These are phyloP conservation scores for Madurella fahalii DNA, from an alignment of 2,329 filamentous ascomycete genomes.

Conservation along the genomic window DNA sequence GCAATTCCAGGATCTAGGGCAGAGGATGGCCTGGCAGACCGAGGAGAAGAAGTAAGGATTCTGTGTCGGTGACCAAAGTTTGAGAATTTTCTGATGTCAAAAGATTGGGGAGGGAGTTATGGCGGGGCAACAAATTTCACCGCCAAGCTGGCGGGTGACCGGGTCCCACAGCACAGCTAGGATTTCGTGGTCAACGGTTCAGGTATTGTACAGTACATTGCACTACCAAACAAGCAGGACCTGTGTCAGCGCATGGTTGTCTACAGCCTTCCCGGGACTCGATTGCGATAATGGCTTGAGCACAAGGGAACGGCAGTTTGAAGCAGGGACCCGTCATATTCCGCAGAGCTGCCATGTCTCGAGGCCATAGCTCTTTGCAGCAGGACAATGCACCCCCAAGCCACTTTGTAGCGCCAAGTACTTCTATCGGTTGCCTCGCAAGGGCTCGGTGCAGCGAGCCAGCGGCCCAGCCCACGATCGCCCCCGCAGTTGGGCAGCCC, in stretches of 20 bases:
- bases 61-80: conserved; percentile 17
- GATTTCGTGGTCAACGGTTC: no score
- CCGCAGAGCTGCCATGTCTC: no score
- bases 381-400: no score
- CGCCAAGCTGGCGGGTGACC: conserved; percentile 7
- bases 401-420: no score
- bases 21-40: not conserved
- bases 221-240: not conserved
- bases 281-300: not conserved
- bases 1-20: not conserved
- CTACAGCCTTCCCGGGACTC: not conserved
- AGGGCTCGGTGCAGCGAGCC: no score
- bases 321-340: no score
- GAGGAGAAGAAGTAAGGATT: not conserved
- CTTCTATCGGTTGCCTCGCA: no score
- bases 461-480: no score
- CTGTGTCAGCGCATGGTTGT: not conserved
- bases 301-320: no score
- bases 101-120: conserved; percentile 4
- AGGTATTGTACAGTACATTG: not conserved
- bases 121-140: conserved; percentile 15
- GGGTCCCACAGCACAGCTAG: no score
- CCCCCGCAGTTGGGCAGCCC: conserved; percentile 5
- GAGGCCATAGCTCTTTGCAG: no score
- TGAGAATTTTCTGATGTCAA: conserved; percentile 15